Evolutionary conservation across 805 yeast genomes (phyloP).

Genomic region (Wickerhamomyces alni): DNA sequence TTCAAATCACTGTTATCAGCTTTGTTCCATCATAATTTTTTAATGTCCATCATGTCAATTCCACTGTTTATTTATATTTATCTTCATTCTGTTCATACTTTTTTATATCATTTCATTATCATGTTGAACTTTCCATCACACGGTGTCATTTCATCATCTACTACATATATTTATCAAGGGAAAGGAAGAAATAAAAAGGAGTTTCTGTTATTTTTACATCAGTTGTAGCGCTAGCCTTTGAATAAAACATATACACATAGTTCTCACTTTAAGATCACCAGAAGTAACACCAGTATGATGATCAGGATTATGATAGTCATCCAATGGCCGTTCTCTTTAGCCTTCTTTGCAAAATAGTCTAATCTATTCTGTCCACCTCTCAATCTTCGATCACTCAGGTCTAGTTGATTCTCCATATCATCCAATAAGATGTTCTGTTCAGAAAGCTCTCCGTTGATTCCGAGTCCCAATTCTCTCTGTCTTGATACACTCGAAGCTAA

Average conservation of each 20-base stretch:
- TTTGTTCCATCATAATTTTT: too few relatives aligned
- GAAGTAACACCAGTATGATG: constrained; percentile 36
- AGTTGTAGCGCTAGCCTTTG: too few relatives aligned
- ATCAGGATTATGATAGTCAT: constrained; percentile 37
- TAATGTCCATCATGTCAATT: too few relatives aligned
- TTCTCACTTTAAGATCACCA: constrained; percentile 31
- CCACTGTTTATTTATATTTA: too few relatives aligned
- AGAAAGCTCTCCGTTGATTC: constrained; percentile 40
- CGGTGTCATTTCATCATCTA: too few relatives aligned
- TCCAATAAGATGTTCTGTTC: constrained; percentile 43
- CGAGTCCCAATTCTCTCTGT: constrained; percentile 39
- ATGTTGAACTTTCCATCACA: too few relatives aligned
- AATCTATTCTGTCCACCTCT: constrained; percentile 35
- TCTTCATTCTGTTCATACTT: neutral
- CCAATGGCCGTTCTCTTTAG: constrained; percentile 46
- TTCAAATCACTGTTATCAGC: too few relatives aligned
- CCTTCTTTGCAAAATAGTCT: constrained; percentile 31
- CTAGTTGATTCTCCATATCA: constrained; percentile 44
- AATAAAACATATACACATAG: neutral
- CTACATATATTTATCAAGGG: neutral
- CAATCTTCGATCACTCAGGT: constrained; percentile 34
- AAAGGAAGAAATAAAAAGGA: neutral
- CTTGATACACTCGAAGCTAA: constrained; percentile 38
- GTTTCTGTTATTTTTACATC: neutral
- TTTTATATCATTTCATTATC: neutral